phyloP scores from a whole-genome alignment of 768 basidiomycete species.

The Russula olivacea region DNA sequence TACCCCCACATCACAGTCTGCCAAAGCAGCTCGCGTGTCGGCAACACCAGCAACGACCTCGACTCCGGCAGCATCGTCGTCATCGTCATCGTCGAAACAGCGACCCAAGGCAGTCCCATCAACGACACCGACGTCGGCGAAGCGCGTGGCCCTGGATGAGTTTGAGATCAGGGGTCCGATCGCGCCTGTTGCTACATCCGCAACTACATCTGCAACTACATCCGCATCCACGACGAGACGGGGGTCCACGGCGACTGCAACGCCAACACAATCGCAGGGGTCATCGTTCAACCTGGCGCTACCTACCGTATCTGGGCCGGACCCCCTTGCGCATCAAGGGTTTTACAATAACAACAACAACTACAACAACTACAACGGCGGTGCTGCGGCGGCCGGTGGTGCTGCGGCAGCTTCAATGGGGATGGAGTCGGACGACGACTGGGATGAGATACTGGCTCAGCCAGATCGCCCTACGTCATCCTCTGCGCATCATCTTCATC shows the following conservation, averaged over 20 bases:
- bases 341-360: slow-evolving; percentile 15
- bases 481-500: slow-evolving; percentile 24
- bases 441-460: slow-evolving; percentile 38
- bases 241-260: slow-evolving; percentile 28
- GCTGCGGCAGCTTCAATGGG: slow-evolving; percentile 17
- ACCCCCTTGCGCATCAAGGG: slow-evolving; percentile 26
- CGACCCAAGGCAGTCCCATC: slow-evolving; percentile 21
- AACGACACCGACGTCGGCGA: background rate
- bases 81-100: slow-evolving; percentile 7
- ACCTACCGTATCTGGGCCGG: slow-evolving; percentile 29
- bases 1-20: slow-evolving; percentile 23
- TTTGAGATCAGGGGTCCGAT: slow-evolving; percentile 46
- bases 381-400: slow-evolving; percentile 18
- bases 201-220: background rate
- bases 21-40: slow-evolving; percentile 18
- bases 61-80: background rate
- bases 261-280: slow-evolving; percentile 28
- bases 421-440: slow-evolving; percentile 39
- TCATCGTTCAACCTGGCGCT: slow-evolving; percentile 36
- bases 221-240: background rate
- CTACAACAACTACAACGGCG: background rate
- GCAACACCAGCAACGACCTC: background rate
- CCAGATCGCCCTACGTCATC: background rate
- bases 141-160: slow-evolving; percentile 28
- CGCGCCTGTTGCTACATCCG: slow-evolving; percentile 24